Evolutionary conservation across 805 yeast genomes (phyloP), one percentile per base, ranked within the genome.

Genomic region (Yueomyces sp.): DNA sequence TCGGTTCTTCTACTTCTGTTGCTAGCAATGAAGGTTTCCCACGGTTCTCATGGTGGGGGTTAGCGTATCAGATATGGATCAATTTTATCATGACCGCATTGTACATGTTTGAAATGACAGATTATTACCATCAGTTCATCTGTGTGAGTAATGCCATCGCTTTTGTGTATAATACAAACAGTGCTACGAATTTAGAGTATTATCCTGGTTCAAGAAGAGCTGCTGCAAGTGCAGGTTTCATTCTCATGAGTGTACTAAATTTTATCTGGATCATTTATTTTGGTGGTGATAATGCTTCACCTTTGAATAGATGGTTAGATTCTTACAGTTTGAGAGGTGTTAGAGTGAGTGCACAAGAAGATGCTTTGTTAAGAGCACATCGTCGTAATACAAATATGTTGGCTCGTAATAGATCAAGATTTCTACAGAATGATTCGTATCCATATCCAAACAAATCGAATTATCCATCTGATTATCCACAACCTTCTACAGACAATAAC

Each of bases 31-130:
- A 63, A 12, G 50, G 62, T 4, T 85, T 81, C 57, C 96, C 96
- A 1, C 75, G 77, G 50, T 83, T 90, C 63, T 76, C 92, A 3
- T 90, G 98, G 98, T 92, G 98, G 98, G 95, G 94, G 1, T 62
- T 92, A 4, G 88, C 83, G 2, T 92, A 77, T 57, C 79, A 90
- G 63, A 66, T 87, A 26, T 48, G 85, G 31, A 51, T 85, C 38
- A 70, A 83, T 26, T 52, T 76, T 4, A 59, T 69, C 26, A 69
- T 74, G 47, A 70, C 72, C 38, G 52, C 69, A 44, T 67, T 77
- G 49, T 85, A 74, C 63, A 71, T 77, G 59, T 65, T 64, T 54
- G 80, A 82, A 62, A 64, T 77, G 39, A 68, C 85, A 47, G 86
- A 83, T 56, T 69, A 75, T 47, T 85, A 92, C 65, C 74, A 81